These are phyloP conservation scores for Auxenochlorella protothecoides DNA, from an alignment of 139 green algal species.

Conservation along the genomic window DNA sequence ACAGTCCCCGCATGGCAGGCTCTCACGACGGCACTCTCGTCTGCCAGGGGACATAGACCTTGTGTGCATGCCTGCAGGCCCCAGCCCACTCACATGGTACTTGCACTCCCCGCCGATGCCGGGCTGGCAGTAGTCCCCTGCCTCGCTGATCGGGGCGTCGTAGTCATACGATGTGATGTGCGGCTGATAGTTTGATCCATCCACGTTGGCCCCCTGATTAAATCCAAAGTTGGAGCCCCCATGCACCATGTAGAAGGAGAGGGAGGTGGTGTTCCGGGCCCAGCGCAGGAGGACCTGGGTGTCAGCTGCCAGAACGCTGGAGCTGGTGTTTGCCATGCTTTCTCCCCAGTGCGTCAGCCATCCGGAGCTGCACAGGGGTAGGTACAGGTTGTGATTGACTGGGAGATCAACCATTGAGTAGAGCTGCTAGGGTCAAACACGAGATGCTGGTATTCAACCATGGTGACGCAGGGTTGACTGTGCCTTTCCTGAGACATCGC, in stretches of 20 bases:
- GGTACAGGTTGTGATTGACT: too few relatives aligned
- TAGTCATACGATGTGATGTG: slow-evolving; percentile 56
- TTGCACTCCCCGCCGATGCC: slow-evolving; percentile 49
- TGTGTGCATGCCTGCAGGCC: too few relatives aligned
- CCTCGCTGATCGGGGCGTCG: slow-evolving; percentile 39
- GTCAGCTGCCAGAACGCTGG: slow-evolving; percentile 1
- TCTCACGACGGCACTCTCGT: too few relatives aligned
- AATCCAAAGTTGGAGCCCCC: slow-evolving; percentile 52
- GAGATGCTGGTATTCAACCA: too few relatives aligned
- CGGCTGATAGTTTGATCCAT: slow-evolving; percentile 17
- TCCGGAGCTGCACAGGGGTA: slow-evolving; percentile 25
- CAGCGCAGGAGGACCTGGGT: slow-evolving; percentile 27
- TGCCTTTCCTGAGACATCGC: too few relatives aligned
- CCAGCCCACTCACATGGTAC: slow-evolving; percentile 21
- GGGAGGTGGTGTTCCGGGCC: slow-evolving; percentile 27
- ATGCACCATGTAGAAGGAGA: slow-evolving; percentile 56
- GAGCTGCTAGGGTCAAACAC: too few relatives aligned
- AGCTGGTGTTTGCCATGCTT: slow-evolving; percentile 43
- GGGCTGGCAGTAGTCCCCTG: slow-evolving; percentile 34
- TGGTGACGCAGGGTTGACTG: too few relatives aligned
- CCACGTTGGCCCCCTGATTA: slow-evolving; percentile 28
- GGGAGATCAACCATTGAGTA: too few relatives aligned
- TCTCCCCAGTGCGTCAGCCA: slow-evolving; percentile 60
- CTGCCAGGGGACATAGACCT: too few relatives aligned
- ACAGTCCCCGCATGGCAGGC: too few relatives aligned